Evolutionary conservation across 345 rosid genomes (phyloP).

Genomic region (Hibiscus syriacus): DNA sequence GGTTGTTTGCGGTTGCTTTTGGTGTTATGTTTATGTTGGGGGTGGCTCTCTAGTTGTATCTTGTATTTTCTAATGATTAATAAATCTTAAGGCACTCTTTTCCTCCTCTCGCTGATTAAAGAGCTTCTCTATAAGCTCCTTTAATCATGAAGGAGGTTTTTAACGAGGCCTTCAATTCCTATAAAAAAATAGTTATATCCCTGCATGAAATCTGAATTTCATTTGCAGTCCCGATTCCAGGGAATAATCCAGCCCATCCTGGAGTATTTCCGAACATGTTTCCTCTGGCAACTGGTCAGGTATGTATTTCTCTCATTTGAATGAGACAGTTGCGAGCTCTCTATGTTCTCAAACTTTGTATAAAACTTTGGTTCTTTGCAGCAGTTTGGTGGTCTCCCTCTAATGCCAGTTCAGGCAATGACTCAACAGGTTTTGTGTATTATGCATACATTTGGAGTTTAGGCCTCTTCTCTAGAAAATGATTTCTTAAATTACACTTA

Average conservation of each 20-base stretch:
- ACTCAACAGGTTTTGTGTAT: slow-evolving; percentile 77
- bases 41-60: too few relatives aligned
- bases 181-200: slow-evolving; percentile 11
- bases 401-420: slow-evolving; percentile 96
- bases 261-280: slow-evolving; percentile 89
- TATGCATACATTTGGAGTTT: slow-evolving; percentile 5
- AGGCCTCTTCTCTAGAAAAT: too few relatives aligned
- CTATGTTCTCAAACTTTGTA: slow-evolving; percentile 11
- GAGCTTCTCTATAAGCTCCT: too few relatives aligned
- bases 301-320: slow-evolving; percentile 10
- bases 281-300: slow-evolving; percentile 64
- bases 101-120: too few relatives aligned
- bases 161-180: too few relatives aligned
- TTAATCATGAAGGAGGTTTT: too few relatives aligned
- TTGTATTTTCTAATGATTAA: too few relatives aligned
- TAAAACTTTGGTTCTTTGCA: slow-evolving; percentile 24
- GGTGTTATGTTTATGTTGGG: too few relatives aligned
- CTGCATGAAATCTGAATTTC: slow-evolving; percentile 14
- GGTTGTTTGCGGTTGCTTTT: too few relatives aligned
- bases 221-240: slow-evolving; percentile 73
- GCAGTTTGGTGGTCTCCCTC: slow-evolving; percentile 73
- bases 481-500: background rate
- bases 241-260: slow-evolving; percentile 46
- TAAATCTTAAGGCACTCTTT: too few relatives aligned
- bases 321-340: background rate